Percentiles rank a stretch among this genome's conserved stretches.
Conservation (phyloP, 345 rosid species). For the Lagerstroemia speciosa region DNA sequence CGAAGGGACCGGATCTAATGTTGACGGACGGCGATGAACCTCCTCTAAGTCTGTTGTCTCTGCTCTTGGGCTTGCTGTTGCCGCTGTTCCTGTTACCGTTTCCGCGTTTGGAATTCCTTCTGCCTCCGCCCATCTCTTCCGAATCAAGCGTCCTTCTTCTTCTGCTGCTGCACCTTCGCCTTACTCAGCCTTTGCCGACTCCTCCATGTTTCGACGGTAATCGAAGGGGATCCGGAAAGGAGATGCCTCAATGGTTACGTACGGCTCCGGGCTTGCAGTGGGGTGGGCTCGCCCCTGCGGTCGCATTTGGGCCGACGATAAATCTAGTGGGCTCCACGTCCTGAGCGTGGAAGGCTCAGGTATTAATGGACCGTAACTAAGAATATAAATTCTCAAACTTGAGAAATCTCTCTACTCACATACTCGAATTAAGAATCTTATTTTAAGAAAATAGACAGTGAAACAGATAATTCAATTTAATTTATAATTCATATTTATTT, state of each 20-base stretch:
- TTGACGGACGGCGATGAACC: slow-evolving; percentile 17
- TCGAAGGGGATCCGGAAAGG: neutral
- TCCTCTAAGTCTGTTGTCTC: slow-evolving; percentile 21
- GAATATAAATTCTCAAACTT: no score
- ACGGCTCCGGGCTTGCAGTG: neutral
- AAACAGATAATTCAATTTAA: no score
- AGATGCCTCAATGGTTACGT: neutral
- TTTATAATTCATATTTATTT: no score
- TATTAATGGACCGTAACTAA: no score
- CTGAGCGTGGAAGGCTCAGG: slow-evolving; percentile 3
- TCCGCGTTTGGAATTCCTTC: slow-evolving; percentile 3
- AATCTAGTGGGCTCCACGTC: neutral
- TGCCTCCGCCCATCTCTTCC: slow-evolving; percentile 9
- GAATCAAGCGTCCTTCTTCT: neutral
- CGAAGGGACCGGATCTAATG: slow-evolving; percentile 39
- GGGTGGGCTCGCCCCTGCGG: neutral
- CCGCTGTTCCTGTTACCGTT: slow-evolving; percentile 11
- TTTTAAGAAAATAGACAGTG: no score
- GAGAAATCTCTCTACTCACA: no score
- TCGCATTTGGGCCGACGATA: slow-evolving; percentile 8
- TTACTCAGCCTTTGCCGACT: neutral
- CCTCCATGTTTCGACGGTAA: neutral
- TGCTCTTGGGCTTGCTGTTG: slow-evolving; percentile 33
- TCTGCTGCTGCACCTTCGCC: neutral
- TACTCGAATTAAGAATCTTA: no score